A percentile compares a stretch with the other conserved stretches of the same genome.
phyloP scores from a whole-genome alignment of 2,329 filamentous ascomycete genomes.

The Fusarium secorum region DNA sequence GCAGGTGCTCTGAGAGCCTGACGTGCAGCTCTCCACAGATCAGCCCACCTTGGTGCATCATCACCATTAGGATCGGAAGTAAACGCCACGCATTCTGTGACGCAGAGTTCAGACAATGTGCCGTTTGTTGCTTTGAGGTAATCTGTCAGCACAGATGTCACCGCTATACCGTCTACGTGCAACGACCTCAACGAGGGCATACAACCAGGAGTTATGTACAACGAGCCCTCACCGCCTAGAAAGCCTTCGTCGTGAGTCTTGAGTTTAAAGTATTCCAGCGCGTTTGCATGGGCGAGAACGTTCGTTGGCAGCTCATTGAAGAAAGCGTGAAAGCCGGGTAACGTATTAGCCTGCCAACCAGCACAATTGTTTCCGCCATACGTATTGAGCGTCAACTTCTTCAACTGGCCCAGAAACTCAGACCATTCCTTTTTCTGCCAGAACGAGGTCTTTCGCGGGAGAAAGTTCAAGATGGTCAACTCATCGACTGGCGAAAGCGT shows the following conservation, averaged over 20 bases:
- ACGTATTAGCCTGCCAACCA: neutral
- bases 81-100: neutral
- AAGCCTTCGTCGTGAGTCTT: neutral
- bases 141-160: neutral
- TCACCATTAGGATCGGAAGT: fast-evolving
- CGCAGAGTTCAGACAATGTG: neutral
- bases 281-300: neutral
- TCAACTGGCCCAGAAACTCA: neutral
- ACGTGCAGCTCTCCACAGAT: neutral
- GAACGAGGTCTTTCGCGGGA: neutral
- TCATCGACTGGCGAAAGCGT: neutral
- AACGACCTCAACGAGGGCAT: neutral
- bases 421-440: neutral
- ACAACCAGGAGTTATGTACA: neutral
- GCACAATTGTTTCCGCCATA: neutral
- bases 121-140: neutral
- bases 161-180: neutral
- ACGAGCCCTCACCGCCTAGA: neutral
- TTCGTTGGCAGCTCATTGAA: neutral
- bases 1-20: neutral
- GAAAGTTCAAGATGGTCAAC: neutral
- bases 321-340: constrained; percentile 6
- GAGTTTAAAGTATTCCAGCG: neutral
- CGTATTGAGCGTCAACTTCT: neutral
- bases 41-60: neutral